A percentile compares a stretch with the other conserved stretches of the same genome.
These are phyloP conservation scores for Wickerhamomyces kurtzmanii DNA, from an alignment of 805 yeast genomes.

Conservation along the genomic window DNA sequence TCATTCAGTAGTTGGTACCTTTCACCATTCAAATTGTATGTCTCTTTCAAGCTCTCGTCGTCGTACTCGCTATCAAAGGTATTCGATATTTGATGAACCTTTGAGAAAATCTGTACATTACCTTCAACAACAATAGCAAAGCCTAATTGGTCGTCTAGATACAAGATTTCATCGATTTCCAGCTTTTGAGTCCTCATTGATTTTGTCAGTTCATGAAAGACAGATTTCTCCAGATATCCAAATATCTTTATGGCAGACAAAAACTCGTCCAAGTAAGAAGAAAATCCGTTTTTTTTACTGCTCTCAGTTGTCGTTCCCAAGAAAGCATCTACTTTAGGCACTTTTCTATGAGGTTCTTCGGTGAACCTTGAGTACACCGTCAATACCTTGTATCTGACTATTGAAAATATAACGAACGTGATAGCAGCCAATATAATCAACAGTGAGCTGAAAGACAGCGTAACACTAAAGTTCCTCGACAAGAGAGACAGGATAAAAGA, in stretches of 20 bases:
- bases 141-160: slow-evolving; percentile 68
- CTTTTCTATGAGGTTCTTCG: slow-evolving; percentile 30
- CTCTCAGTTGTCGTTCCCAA: slow-evolving; percentile 22
- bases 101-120: slow-evolving; percentile 65
- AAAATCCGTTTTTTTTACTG: slow-evolving; percentile 27
- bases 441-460: slow-evolving; percentile 40
- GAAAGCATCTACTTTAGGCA: slow-evolving; percentile 37
- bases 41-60: slow-evolving; percentile 24
- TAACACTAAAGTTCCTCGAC: slow-evolving; percentile 37
- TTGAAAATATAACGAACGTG: slow-evolving; percentile 27
- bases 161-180: slow-evolving; percentile 65
- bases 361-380: slow-evolving; percentile 54
- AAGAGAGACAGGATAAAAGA: slow-evolving; percentile 20
- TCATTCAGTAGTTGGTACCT: slow-evolving; percentile 70
- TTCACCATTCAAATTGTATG: slow-evolving; percentile 41
- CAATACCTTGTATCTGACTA: slow-evolving; percentile 53
- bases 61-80: slow-evolving; percentile 19
- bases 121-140: slow-evolving; percentile 94
- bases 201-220: slow-evolving; percentile 86
- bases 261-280: slow-evolving; percentile 81
- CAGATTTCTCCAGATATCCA: slow-evolving; percentile 85
- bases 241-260: slow-evolving; percentile 85
- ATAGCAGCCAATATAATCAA: slow-evolving; percentile 21
- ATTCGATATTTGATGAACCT: slow-evolving; percentile 23
- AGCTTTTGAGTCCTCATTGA: slow-evolving; percentile 85